phyloP scores from a whole-genome alignment of 2,329 filamentous ascomycete genomes.

The Colletotrichum sp. region DNA sequence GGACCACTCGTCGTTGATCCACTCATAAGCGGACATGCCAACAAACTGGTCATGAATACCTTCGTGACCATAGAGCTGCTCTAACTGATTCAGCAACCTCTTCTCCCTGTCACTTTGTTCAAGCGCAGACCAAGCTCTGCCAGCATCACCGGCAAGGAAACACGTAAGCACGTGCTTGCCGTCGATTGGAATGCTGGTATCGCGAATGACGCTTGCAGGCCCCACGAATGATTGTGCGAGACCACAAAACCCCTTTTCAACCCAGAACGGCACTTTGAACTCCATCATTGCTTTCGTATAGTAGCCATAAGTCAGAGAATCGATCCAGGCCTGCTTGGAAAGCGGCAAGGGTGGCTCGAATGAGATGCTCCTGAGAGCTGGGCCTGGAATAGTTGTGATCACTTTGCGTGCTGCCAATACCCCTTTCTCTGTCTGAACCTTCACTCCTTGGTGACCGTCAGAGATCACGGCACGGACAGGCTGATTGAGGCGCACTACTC shows the following conservation, averaged over 20 bases:
- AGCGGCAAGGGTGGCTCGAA: constrained; percentile 52
- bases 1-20: constrained; percentile 41
- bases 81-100: constrained; percentile 30
- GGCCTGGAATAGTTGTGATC: constrained; percentile 52
- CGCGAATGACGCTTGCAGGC: constrained; percentile 49
- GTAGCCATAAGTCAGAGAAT: constrained; percentile 45
- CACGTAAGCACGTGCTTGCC: constrained; percentile 39
- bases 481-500: constrained; percentile 29
- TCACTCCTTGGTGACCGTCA: constrained; percentile 5
- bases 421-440: constrained; percentile 22
- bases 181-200: constrained; percentile 38
- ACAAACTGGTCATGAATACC: constrained; percentile 29
- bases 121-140: constrained; percentile 33
- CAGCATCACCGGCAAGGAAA: constrained; percentile 43
- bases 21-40: constrained; percentile 38
- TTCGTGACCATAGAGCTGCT: constrained; percentile 24
- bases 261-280: constrained; percentile 45
- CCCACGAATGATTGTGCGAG: constrained; percentile 48
- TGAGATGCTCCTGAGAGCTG: constrained; percentile 46
- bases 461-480: constrained; percentile 36
- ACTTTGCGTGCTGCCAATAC: constrained; percentile 44
- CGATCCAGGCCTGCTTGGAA: constrained; percentile 36
- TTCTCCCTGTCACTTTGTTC: constrained; percentile 22
- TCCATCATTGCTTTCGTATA: constrained; percentile 56
- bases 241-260: constrained; percentile 45